These are phyloP conservation scores for Pseudocercospora fuligena DNA, from an alignment of 2,329 filamentous ascomycete genomes.

Conservation along the genomic window DNA sequence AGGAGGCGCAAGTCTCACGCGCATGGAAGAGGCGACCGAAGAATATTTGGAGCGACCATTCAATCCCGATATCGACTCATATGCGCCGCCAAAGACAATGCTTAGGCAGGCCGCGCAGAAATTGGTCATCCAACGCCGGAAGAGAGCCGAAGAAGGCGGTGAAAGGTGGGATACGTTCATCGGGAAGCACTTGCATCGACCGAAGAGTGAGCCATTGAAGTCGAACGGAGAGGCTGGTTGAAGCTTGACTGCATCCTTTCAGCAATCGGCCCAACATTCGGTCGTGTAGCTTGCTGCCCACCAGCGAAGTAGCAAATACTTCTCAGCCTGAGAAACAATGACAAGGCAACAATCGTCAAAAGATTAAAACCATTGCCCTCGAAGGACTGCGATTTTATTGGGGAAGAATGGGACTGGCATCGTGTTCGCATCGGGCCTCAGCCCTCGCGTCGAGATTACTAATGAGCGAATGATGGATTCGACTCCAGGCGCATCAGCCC, in stretches of 20 bases:
- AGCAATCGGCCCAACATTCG: background rate
- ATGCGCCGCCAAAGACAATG: constrained; percentile 51
- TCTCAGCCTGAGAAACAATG: background rate
- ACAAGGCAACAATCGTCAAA: background rate
- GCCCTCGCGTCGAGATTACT: background rate
- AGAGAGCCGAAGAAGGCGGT: constrained; percentile 46
- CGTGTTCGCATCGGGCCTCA: background rate
- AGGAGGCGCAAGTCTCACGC: constrained; percentile 49
- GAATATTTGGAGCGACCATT: constrained; percentile 48
- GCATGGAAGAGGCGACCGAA: constrained; percentile 51
- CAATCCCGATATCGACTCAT: constrained; percentile 46
- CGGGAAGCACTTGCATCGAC: constrained; percentile 26
- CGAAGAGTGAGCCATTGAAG: constrained; percentile 12
- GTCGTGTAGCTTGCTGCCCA: background rate
- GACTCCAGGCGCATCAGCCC: background rate
- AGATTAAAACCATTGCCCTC: background rate
- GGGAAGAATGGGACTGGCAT: background rate
- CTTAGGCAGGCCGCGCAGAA: constrained; percentile 54
- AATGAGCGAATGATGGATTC: background rate
- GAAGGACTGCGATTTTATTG: background rate
- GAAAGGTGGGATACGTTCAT: constrained; percentile 41
- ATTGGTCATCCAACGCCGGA: constrained; percentile 51
- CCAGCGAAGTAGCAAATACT: background rate
- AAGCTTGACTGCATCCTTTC: background rate
- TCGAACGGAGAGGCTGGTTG: constrained; percentile 23